Conservation (phyloP, 2,329 filamentous ascomycete genomes). For the Cryphonectria carpinicola region DNA sequence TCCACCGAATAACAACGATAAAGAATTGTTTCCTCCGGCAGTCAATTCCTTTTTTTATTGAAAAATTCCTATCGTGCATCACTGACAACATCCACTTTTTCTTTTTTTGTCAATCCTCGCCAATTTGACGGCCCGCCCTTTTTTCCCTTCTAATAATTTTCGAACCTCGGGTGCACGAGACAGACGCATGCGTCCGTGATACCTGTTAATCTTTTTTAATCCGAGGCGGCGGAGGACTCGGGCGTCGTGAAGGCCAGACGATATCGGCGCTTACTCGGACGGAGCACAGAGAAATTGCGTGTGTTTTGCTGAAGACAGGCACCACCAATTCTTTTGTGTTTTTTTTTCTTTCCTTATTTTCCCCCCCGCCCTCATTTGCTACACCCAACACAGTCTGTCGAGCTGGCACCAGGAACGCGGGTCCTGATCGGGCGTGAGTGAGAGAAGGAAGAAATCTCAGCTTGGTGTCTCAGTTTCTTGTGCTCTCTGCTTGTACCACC, state of each 20-base stretch:
- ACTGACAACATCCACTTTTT: background rate
- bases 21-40: constrained; percentile 1
- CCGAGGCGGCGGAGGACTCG: constrained; percentile 3
- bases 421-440: background rate
- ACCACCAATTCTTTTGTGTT: background rate
- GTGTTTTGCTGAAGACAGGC: background rate
- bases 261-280: constrained; percentile 11
- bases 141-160: background rate
- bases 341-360: background rate
- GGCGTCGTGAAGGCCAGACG: background rate
- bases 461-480: background rate
- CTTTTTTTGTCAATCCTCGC: background rate
- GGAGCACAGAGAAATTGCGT: background rate
- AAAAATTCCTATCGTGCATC: background rate
- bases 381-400: background rate
- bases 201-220: background rate
- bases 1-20: constrained; percentile 1
- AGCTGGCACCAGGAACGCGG: background rate
- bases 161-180: background rate
- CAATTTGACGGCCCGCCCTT: background rate
- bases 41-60: background rate
- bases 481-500: background rate
- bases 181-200: background rate
- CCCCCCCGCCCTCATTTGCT: background rate
- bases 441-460: background rate